A percentile compares a stretch with the other conserved stretches of the same genome.
phyloP scores from a whole-genome alignment of 2,329 filamentous ascomycete genomes.

The Chalaropsis thielavioides region DNA sequence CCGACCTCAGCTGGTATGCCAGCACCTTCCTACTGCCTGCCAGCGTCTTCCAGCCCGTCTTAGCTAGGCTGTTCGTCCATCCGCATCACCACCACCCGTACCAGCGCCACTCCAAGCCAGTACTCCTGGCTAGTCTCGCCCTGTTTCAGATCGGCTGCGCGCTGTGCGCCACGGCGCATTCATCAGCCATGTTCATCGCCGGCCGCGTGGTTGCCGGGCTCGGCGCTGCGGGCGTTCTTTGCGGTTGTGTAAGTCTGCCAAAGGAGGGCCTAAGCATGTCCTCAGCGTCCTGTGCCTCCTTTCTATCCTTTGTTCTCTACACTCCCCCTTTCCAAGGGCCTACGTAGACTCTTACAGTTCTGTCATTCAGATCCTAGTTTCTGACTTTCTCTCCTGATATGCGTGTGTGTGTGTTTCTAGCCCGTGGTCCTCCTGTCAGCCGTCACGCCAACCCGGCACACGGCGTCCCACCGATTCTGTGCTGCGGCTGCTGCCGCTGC shows the following conservation, averaged over 20 bases:
- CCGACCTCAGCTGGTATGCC: conserved; percentile 24
- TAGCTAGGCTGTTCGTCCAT: no score
- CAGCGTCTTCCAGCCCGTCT: conserved; percentile 23
- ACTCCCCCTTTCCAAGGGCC: no score
- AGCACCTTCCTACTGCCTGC: conserved; percentile 23
- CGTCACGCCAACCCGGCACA: conserved; percentile 29
- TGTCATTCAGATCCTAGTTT: background rate
- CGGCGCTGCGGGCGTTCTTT: conserved; percentile 26
- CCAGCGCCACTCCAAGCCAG: conserved; percentile 17
- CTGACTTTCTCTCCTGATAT: background rate
- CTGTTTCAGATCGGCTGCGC: conserved; percentile 23
- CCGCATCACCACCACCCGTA: no score
- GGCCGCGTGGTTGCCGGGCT: conserved; percentile 28
- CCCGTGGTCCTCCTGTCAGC: conserved; percentile 20
- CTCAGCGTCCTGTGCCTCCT: no score
- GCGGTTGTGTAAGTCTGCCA: conserved; percentile 21
- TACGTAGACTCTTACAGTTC: no score
- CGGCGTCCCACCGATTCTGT: conserved; percentile 20
- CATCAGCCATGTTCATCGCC: conserved; percentile 26
- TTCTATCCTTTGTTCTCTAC: no score
- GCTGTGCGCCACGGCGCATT: conserved; percentile 24
- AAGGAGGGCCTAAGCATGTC: background rate
- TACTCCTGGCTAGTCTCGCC: conserved; percentile 19
- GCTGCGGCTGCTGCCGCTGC: conserved; percentile 26
- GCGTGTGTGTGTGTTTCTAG: background rate